A percentile compares a stretch with the other conserved stretches of the same genome.
These are phyloP conservation scores for Fraxinus pennsylvanica DNA, from an alignment of 257 asterid genomes.

Conservation along the genomic window DNA sequence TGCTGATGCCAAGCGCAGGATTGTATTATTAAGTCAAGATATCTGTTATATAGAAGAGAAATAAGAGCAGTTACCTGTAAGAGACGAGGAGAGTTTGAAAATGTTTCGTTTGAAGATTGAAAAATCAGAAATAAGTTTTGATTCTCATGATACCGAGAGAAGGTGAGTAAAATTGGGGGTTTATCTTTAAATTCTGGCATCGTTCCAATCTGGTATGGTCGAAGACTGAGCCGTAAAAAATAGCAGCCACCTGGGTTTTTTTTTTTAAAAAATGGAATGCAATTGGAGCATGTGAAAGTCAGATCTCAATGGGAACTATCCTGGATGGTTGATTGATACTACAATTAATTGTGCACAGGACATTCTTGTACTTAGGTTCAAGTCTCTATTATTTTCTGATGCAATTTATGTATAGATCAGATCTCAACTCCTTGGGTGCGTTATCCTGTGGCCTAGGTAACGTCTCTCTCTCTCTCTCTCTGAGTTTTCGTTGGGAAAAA, in stretches of 20 bases:
- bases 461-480: slow-evolving; percentile 2
- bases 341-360: slow-evolving; percentile 33
- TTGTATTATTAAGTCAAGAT: slow-evolving; percentile 33
- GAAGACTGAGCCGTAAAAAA: slow-evolving; percentile 23
- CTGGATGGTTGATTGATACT: slow-evolving; percentile 20
- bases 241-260: slow-evolving; percentile 18
- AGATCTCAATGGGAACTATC: slow-evolving; percentile 18
- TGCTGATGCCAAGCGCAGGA: slow-evolving; percentile 32
- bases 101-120: slow-evolving; percentile 24
- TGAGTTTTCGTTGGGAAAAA: slow-evolving; percentile 14
- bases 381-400: slow-evolving; percentile 26
- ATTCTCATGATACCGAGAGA: slow-evolving; percentile 15
- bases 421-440: slow-evolving; percentile 23
- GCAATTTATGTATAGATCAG: slow-evolving; percentile 43
- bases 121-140: slow-evolving; percentile 1
- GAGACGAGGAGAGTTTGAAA: slow-evolving; percentile 24
- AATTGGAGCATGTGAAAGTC: slow-evolving; percentile 6
- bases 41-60: slow-evolving; percentile 31
- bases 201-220: slow-evolving; percentile 24
- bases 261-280: neutral
- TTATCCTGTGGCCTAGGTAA: slow-evolving; percentile 11
- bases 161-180: neutral
- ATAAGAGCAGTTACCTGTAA: slow-evolving; percentile 30
- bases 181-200: slow-evolving; percentile 24
- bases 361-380: slow-evolving; percentile 32